Evolutionary conservation across 2,329 filamentous ascomycete genomes (phyloP), one percentile per base, ranked within the genome.

Genomic region (Ophiostoma montium): DNA sequence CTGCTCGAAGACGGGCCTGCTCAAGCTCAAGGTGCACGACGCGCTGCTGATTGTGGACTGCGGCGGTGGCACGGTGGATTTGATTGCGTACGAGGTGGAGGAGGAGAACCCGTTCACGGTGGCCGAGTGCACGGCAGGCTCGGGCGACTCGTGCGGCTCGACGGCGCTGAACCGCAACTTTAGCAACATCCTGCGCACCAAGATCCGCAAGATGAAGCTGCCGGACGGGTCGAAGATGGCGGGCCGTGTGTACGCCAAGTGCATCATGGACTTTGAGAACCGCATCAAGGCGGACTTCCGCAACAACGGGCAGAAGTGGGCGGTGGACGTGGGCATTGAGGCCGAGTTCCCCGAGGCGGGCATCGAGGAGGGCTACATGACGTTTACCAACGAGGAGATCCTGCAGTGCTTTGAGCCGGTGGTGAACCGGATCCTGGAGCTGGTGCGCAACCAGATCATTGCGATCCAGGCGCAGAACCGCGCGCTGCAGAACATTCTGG

Each of bases 261-360:
- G 90, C 66, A 96, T 98, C 67, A 96, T 96, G 90, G 92, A 98
- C 68, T 98, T 98, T 61, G 92, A 98, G 72, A 96, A 96, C 76
- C 76, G 92, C 65, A 95, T 98, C 76, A 98, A 98, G 75, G 92
- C 92, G 46, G 92, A 96, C 66, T 98, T 98, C 82, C 81, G 92
- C 56, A 96, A 96, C 71, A 96, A 95, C 65, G 89, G 90, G 46
- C 90, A 96, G 67, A 96, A 96, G 67, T 96, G 92, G 92, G 92
- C 92, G 41, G 89, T 96, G 18, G 92, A 98, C 63, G 92, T 98
- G 46, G 92, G 92, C 62, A 96, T 98, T 60, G 92, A 98, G 71
- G 88, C 90, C 39, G 92, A 96, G 62, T 96, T 94, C 70, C 90
- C 90, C 35, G 92, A 96, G 63, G 92, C 92, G 31, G 89, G 88